phyloP scores from a whole-genome alignment of 106 monocot species.

The Narthecium ossifragum region DNA sequence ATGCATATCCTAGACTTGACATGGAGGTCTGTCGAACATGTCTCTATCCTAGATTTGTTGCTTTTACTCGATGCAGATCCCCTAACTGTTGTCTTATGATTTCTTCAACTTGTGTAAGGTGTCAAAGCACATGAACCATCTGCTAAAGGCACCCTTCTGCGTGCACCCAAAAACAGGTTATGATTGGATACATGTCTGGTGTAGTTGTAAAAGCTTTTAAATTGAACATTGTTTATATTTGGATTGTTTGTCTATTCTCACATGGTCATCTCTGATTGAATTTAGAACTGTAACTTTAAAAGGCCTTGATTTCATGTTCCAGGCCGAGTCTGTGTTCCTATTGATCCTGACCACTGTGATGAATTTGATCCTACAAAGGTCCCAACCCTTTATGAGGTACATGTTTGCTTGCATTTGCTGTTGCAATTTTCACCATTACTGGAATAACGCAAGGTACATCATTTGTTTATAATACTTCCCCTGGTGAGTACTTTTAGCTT shows the following conservation, averaged over 20 bases:
- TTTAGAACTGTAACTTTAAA: too few relatives aligned
- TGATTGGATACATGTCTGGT: too few relatives aligned
- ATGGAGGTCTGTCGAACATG: conserved; percentile 53
- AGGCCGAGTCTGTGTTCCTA: conserved; percentile 94
- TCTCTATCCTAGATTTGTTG: not conserved
- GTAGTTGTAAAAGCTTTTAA: too few relatives aligned
- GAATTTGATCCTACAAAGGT: conserved; percentile 79
- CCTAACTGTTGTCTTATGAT: not conserved
- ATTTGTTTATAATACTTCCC: not conserved
- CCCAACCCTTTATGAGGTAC: conserved; percentile 76
- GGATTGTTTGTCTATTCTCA: too few relatives aligned
- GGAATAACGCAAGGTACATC: not conserved
- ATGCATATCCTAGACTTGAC: conserved; percentile 91
- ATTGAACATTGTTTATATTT: too few relatives aligned
- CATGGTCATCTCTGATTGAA: too few relatives aligned
- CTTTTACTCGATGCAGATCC: not conserved
- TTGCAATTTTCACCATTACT: not conserved
- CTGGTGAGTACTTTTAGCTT: not conserved
- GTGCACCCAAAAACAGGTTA: conserved; percentile 95
- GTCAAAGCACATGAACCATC: conserved; percentile 94
- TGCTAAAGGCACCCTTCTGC: conserved; percentile 93
- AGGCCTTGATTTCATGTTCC: conserved; percentile 16
- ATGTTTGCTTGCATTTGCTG: not conserved
- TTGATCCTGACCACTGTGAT: conserved; percentile 83
- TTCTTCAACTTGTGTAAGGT: conserved; percentile 34